Base-by-base conservation (phyloP, 2,329 filamentous ascomycete genomes). In the Colletotrichum musae region DNA sequence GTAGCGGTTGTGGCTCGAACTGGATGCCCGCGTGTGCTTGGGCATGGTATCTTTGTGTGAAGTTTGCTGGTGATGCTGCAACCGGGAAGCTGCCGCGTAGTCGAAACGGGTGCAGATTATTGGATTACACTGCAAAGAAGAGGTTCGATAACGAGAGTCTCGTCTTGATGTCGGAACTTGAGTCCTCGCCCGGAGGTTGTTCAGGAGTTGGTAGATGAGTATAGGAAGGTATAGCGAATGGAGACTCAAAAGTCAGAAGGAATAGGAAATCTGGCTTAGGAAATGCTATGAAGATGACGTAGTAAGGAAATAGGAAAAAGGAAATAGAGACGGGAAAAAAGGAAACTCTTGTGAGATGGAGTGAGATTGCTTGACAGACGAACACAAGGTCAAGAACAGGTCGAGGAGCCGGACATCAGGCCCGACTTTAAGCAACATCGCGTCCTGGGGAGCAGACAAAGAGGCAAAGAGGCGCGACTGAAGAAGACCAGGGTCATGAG, bases 11-110 rank as follows among this genome's bases (percentile, higher is more conserved):
- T 80, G 78, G 70, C 66, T 77, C 58, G 77, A 77, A 74, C 81
- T 85, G 52, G 81, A 76, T 64, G 79, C 79, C 69, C 82, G 80
- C 9, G 77, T 79, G 73, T 85, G 82, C 75, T 83, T 85, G 62
- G 84, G 81, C 84, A 86, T 86, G 73, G 74, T 81, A 72, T 57
- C 26, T 73, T 72, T 64, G 71, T 66, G 61, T 61, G 70, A 48
- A 57, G 70, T 60, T 64, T 65, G 59, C 67, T 6, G 61, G 68
- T 67, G 71, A 70, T 53, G 63, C 70, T 70, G 59, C 70, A 60
- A 70, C 56, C 70, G 70, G 61, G 57, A 60, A 18, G 57, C 53
- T 58, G 66, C 58, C 60, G 68, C 68, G 53, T 68, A 72, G 65
- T 61, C 51, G 58, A 61, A 66, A 58, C 18, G 41, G 41, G 50